Conservation (phyloP, 2,329 filamentous ascomycete genomes). For the Alternaria viburni region DNA sequence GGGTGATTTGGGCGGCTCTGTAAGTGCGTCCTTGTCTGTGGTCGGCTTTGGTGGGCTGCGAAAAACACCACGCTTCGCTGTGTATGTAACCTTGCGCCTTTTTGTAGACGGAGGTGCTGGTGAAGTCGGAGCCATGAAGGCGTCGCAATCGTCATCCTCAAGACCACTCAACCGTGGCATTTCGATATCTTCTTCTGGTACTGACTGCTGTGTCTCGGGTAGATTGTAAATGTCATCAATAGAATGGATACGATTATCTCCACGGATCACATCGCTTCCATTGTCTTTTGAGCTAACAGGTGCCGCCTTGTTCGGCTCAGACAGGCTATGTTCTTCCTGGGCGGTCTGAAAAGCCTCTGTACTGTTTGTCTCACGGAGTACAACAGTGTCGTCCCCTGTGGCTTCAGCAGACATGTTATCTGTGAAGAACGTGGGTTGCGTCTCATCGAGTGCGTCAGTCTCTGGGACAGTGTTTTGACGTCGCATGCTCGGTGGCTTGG, state of each 20-base stretch:
- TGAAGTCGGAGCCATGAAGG: conserved; percentile 31
- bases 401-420: not conserved
- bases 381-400: not conserved
- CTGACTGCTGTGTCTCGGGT: conserved; percentile 41
- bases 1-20: conserved; percentile 16
- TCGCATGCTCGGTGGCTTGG: conserved; percentile 17
- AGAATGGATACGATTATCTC: conserved; percentile 28
- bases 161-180: conserved; percentile 41
- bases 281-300: conserved; percentile 22
- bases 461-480: conserved; percentile 43
- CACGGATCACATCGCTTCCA: conserved; percentile 18
- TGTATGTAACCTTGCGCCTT: conserved; percentile 38
- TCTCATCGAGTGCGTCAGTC: conserved; percentile 43
- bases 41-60: conserved; percentile 22
- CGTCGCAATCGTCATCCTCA: conserved; percentile 43
- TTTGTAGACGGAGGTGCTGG: conserved; percentile 36
- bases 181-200: conserved; percentile 40
- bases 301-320: conserved; percentile 20
- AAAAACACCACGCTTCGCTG: conserved; percentile 26
- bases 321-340: conserved; percentile 45
- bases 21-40: conserved; percentile 16
- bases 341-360: conserved; percentile 43
- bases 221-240: conserved; percentile 46
- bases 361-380: conserved; percentile 22
- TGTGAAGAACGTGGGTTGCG: conserved; percentile 36